Evolutionary conservation across 177 flowering plant genomes (phyloP).

Genomic region (Viscum album): DNA sequence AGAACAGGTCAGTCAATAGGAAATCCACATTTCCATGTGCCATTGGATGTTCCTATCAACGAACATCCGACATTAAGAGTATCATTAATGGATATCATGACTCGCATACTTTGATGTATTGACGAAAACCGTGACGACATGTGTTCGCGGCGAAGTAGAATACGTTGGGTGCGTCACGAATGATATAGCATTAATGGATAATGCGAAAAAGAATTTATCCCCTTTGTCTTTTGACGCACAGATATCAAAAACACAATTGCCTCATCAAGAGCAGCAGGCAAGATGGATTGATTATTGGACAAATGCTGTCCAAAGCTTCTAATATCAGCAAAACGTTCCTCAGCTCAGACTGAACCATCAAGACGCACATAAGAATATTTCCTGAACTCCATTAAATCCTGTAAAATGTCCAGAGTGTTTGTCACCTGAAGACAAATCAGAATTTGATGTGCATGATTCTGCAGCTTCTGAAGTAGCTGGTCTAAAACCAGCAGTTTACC

Average conservation of each 20-base stretch:
- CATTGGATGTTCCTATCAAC: too few species aligned
- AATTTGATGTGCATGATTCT: slow-evolving; percentile 63
- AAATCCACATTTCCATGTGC: too few species aligned
- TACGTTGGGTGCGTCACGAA: too few species aligned
- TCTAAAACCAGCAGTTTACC: slow-evolving; percentile 83
- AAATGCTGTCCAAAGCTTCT: slow-evolving; percentile 55
- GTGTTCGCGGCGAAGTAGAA: too few species aligned
- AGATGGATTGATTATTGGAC: slow-evolving; percentile 12
- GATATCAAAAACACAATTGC: slow-evolving; percentile 89
- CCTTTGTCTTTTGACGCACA: too few species aligned
- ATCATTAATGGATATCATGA: too few species aligned
- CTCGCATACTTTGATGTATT: too few species aligned
- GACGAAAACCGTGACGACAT: too few species aligned
- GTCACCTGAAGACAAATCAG: slow-evolving; percentile 94
- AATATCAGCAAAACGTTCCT: slow-evolving; percentile 96
- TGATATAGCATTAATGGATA: too few species aligned
- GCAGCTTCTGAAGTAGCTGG: slow-evolving; percentile 61
- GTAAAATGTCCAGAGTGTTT: slow-evolving; percentile 83
- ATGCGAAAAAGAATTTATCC: too few species aligned
- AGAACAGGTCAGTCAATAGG: too few species aligned
- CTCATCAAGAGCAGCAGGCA: slow-evolving; percentile 22
- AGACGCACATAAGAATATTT: slow-evolving; percentile 83
- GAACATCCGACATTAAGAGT: too few species aligned
- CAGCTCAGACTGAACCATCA: slow-evolving; percentile 95
- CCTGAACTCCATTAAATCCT: slow-evolving; percentile 86